phyloP scores from a whole-genome alignment of 768 basidiomycete species.

The Russula griseocarnosa region DNA sequence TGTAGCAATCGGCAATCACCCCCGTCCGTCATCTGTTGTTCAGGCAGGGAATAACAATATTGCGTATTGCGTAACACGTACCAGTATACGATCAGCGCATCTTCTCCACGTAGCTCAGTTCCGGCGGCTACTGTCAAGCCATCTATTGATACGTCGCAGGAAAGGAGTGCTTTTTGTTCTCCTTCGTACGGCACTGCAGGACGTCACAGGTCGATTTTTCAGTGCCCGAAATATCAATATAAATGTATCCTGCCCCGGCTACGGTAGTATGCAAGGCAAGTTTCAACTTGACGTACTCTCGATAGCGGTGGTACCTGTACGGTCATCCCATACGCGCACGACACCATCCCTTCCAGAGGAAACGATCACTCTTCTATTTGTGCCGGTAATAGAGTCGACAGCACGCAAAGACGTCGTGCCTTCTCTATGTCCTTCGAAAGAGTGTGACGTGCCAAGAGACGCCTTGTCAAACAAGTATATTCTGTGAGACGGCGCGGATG shows the following conservation, averaged over 20 bases:
- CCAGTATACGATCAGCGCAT: slow-evolving; percentile 85
- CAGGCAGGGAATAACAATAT: slow-evolving; percentile 5
- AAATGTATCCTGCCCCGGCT: background rate
- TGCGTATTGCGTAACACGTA: slow-evolving; percentile 34
- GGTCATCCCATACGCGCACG: slow-evolving; percentile 73
- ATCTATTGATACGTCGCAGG: slow-evolving; percentile 65
- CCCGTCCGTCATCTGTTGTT: background rate
- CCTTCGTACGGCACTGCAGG: slow-evolving; percentile 48
- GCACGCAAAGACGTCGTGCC: slow-evolving; percentile 56
- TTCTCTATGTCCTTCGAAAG: slow-evolving; percentile 53
- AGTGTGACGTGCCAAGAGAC: slow-evolving; percentile 45
- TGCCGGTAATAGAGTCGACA: slow-evolving; percentile 41
- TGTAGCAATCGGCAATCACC: slow-evolving; percentile 33
- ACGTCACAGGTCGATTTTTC: slow-evolving; percentile 33
- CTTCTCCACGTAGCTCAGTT: slow-evolving; percentile 74
- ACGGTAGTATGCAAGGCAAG: background rate
- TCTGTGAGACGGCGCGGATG: slow-evolving; percentile 57
- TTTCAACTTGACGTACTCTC: slow-evolving; percentile 50
- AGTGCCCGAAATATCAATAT: slow-evolving; percentile 43
- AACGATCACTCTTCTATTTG: slow-evolving; percentile 45
- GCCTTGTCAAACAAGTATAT: slow-evolving; percentile 66
- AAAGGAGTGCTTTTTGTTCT: slow-evolving; percentile 47
- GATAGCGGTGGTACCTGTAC: slow-evolving; percentile 47
- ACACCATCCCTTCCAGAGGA: slow-evolving; percentile 70
- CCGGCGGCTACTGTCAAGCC: slow-evolving; percentile 77